Evolutionary conservation across 2,329 filamentous ascomycete species (phyloP).

Genomic region (Aureobasidium sp.): DNA sequence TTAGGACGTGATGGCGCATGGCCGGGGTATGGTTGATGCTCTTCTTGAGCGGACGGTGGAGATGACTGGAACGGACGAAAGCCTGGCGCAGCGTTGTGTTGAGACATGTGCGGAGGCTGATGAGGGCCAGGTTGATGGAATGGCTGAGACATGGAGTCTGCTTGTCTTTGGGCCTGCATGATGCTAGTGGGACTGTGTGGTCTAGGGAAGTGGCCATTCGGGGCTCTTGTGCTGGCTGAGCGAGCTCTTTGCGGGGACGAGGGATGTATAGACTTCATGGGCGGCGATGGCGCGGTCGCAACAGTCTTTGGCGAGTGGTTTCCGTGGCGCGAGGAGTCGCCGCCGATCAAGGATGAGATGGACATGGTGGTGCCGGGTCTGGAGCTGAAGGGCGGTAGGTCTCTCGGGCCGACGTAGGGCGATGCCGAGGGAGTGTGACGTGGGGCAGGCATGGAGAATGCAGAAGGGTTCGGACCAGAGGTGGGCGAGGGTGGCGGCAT

Average conservation of each 20-base stretch:
- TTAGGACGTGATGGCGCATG: constrained; percentile 23
- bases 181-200: constrained; percentile 20
- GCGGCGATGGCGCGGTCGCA: constrained; percentile 23
- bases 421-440: constrained; percentile 38
- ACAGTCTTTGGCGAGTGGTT: constrained; percentile 27
- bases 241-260: constrained; percentile 36
- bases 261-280: constrained; percentile 38
- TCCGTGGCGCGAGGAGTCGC: constrained; percentile 20
- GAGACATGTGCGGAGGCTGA: constrained; percentile 5
- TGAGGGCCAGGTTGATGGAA: neutral
- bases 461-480: constrained; percentile 31
- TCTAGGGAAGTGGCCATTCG: constrained; percentile 19
- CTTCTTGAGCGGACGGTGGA: constrained; percentile 23
- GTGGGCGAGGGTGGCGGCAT: constrained; percentile 46
- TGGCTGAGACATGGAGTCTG: constrained; percentile 9
- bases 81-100: constrained; percentile 18
- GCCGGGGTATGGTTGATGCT: neutral
- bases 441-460: constrained; percentile 29
- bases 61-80: constrained; percentile 27
- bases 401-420: constrained; percentile 43
- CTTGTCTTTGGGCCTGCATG: neutral
- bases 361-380: constrained; percentile 58
- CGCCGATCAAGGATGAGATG: constrained; percentile 63
- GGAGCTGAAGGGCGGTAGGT: constrained; percentile 45
- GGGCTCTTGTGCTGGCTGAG: constrained; percentile 30